Evolutionary conservation across 2,329 filamentous ascomycete species (phyloP), one percentile per base, ranked within the genome.

Genomic region (Colletotrichum chlorophyti): DNA sequence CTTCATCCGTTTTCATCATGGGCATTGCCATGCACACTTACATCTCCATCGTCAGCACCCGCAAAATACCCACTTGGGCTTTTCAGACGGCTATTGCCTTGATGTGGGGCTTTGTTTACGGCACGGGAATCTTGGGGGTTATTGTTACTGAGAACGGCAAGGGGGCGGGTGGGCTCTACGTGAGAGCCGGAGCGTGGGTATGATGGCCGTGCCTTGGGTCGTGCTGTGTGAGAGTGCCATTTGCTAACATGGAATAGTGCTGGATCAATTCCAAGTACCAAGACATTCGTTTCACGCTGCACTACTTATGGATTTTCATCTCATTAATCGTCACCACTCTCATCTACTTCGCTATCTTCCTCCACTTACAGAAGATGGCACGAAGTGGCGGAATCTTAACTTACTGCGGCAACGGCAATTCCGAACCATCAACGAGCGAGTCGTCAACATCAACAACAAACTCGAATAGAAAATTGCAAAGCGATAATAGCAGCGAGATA

Each of bases 1-100:
- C 86, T 0, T 87, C 84, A 21, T 88, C 86, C 60, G 80, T 88
- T 50, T 91, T 89, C 69, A 87, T 90, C 63, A 81, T 85, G 3
- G 75, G 78, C 1, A 89, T 91, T 63, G 88, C 86, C 5, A 59
- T 87, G 0, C 87, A 91, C 66, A 90, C 88, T 0, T 90, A 88
- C 63, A 75, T 85, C 6, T 83, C 81, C 0, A 82, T 91, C 2
- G 82, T 90, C 2, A 76, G 77, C 32, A 77, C 81, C 9, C 83
- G 81, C 47, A 77, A 80, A 17, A 71, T 86, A 2, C 76, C 79
- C 0, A 79, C 81, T 2, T 72, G 69, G 49, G 70, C 68, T 0
- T 83, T 91, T 51, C 83, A 84, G 46, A 53, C 68, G 1, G 65
- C 65, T 1, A 79, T 90, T 12, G 64, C 69, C 2, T 60, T 65